Conservation (phyloP, 805 yeast genomes). For the Ogataea zsoltii region DNA sequence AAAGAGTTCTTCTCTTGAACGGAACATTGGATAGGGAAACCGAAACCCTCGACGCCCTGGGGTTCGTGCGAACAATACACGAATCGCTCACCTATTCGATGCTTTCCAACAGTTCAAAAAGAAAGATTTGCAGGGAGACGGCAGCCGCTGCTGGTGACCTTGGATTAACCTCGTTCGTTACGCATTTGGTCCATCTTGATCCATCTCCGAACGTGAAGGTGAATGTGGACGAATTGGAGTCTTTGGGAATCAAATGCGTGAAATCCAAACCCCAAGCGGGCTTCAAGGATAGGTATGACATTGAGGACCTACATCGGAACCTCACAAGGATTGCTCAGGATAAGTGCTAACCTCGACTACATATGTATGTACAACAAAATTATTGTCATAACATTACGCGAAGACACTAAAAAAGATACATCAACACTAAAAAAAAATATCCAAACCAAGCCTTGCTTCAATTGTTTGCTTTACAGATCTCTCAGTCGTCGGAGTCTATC, state of each 20-base stretch:
- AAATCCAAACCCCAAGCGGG: conserved; percentile 33
- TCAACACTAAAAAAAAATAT: background rate
- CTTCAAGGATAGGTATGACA: conserved; percentile 39
- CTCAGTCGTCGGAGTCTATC: background rate
- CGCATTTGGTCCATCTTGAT: conserved; percentile 61
- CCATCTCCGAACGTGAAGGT: conserved; percentile 50
- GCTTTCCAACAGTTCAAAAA: conserved; percentile 20
- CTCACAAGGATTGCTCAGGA: conserved; percentile 5
- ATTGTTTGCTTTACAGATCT: background rate
- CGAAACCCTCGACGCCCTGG: conserved; percentile 58
- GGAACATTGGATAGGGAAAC: conserved; percentile 84
- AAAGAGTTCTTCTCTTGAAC: conserved; percentile 66
- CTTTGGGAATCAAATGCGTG: conserved; percentile 49
- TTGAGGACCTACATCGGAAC: conserved; percentile 37
- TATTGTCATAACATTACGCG: background rate
- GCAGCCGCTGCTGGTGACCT: conserved; percentile 35
- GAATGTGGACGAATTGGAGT: conserved; percentile 40
- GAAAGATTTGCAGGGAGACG: conserved; percentile 3
- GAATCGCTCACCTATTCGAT: conserved; percentile 58
- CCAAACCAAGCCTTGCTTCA: background rate
- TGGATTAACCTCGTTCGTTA: conserved; percentile 43
- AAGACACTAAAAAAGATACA: background rate
- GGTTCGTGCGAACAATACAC: conserved; percentile 56
- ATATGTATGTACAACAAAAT: background rate
- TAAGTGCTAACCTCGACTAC: background rate